These are phyloP conservation scores for Nemania sp. DNA, from an alignment of 2,329 filamentous ascomycete species.

Conservation along the genomic window DNA sequence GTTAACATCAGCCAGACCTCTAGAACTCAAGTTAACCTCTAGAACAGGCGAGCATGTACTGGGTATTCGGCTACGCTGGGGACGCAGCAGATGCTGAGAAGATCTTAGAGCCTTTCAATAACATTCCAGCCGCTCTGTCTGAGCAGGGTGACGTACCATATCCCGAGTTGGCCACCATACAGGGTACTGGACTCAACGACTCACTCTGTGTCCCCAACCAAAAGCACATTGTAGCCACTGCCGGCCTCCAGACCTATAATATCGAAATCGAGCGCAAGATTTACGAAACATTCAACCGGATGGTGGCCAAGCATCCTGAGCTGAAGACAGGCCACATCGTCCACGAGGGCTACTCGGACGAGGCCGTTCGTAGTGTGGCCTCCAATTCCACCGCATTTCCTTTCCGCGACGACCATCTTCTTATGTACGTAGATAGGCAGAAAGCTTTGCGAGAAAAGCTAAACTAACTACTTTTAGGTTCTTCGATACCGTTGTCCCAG, in stretches of 20 bases:
- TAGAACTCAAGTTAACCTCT: not conserved
- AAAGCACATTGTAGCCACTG: not conserved
- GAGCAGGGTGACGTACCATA: not conserved
- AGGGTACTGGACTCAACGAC: not conserved
- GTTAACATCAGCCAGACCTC: not conserved
- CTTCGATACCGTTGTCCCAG: too few relatives aligned
- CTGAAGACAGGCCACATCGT: not conserved
- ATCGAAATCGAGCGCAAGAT: not conserved
- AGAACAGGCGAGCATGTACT: conserved; percentile 1
- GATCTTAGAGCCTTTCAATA: conserved; percentile 1
- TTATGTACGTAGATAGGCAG: too few relatives aligned
- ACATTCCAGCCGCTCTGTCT: not conserved
- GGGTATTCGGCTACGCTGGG: conserved; percentile 1
- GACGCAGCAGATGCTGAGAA: conserved; percentile 1
- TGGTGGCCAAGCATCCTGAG: not conserved
- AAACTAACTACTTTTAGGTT: too few relatives aligned
- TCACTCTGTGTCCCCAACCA: not conserved
- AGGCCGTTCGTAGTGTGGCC: too few relatives aligned
- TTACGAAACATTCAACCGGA: not conserved
- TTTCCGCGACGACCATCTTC: not conserved
- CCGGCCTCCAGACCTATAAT: not conserved
- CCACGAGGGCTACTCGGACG: conserved; percentile 11
- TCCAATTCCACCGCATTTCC: too few relatives aligned
- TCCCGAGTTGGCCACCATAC: not conserved
- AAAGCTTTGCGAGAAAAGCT: too few relatives aligned